phyloP scores from a whole-genome alignment of 2,329 filamentous ascomycete genomes.

The Pseudodiploospora longispora region DNA sequence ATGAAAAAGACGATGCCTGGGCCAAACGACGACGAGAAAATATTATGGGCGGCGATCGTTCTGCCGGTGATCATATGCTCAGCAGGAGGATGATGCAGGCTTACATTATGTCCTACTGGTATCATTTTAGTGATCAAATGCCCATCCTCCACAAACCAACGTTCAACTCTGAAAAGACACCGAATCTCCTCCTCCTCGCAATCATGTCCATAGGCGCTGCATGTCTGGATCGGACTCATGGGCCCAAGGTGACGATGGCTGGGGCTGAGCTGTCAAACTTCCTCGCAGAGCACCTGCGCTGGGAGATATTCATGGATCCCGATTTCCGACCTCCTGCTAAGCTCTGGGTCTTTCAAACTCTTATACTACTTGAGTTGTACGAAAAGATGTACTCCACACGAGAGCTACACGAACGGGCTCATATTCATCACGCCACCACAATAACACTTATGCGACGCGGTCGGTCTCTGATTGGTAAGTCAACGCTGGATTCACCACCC shows the following conservation, averaged over 20 bases:
- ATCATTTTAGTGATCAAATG: conserved; percentile 87
- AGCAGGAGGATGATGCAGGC: conserved; percentile 93
- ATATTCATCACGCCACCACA: conserved; percentile 94
- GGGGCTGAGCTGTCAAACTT: conserved; percentile 85
- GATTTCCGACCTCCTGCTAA: conserved; percentile 89
- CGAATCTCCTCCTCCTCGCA: conserved; percentile 73
- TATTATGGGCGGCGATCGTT: conserved; percentile 70
- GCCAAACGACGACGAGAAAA: conserved; percentile 67
- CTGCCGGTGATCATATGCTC: conserved; percentile 56
- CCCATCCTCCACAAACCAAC: conserved; percentile 93
- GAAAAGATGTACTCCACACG: conserved; percentile 98
- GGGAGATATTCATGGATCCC: conserved; percentile 88
- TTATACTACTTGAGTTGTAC: conserved; percentile 83
- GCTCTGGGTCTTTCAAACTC: conserved; percentile 89
- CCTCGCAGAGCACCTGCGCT: conserved; percentile 84
- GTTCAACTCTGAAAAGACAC: conserved; percentile 80
- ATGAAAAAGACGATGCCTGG: conserved; percentile 64
- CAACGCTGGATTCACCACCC: conserved; percentile 75
- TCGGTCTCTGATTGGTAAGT: conserved; percentile 80
- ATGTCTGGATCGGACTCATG: conserved; percentile 76
- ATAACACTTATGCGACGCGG: conserved; percentile 92
- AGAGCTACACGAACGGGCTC: conserved; percentile 84
- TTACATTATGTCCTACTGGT: conserved; percentile 90
- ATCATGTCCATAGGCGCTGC: conserved; percentile 92
- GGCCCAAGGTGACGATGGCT: conserved; percentile 61